Percentiles rank a stretch among this genome's conserved stretches.
phyloP scores from a whole-genome alignment of 1,284 basidiomycete species.

The Melampsora americana region DNA sequence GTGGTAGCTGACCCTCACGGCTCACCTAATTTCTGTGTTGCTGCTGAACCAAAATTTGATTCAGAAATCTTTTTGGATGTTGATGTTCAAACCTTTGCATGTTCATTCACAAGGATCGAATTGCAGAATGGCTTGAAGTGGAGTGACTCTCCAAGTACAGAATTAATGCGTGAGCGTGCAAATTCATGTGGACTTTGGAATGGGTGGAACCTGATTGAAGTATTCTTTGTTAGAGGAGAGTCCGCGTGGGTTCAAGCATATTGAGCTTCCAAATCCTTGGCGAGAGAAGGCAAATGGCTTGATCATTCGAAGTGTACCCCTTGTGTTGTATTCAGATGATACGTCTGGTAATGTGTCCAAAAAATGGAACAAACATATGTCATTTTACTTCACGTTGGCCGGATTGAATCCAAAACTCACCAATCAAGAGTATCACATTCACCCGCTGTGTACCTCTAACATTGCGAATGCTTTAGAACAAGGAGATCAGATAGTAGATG shows the following conservation, averaged over 20 bases:
- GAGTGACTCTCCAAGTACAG: not conserved
- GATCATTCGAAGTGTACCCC: not conserved
- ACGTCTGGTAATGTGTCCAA: no score
- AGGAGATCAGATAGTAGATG: not conserved
- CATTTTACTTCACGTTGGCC: slow-evolving; percentile 2
- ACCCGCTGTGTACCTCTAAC: no score
- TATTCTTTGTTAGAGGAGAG: not conserved
- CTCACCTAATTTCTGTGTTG: not conserved
- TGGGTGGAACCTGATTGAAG: not conserved
- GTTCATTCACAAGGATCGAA: no score
- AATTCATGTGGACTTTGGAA: not conserved
- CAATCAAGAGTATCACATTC: slow-evolving; percentile 4
- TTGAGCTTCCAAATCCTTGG: not conserved
- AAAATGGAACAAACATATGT: no score
- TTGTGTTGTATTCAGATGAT: no score
- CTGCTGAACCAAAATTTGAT: not conserved
- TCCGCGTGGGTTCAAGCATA: no score
- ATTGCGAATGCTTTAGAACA: no score
- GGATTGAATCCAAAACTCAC: not conserved
- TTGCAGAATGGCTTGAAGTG: not conserved
- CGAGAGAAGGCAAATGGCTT: no score
- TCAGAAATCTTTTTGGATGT: not conserved
- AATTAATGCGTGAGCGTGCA: not conserved
- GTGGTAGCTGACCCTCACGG: not conserved
- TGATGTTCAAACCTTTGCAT: not conserved